Base-by-base conservation (phyloP, 176 grass and related monocot species). In the Zea luxurians region DNA sequence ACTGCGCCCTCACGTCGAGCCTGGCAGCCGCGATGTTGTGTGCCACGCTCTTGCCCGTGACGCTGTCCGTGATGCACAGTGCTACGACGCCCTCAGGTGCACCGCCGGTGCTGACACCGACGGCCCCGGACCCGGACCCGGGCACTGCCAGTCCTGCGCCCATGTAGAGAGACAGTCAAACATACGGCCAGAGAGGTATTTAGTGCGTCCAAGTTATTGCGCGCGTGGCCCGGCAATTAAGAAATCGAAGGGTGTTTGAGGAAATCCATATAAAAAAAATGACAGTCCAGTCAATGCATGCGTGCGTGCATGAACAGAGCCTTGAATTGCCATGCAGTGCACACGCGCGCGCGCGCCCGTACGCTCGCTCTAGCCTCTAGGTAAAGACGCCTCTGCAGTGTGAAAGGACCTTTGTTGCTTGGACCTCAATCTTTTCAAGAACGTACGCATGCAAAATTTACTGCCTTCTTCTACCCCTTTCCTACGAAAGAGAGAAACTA, bases 281-380 rank as follows among this genome's bases (percentile, higher is more conserved):
- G 75, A 15, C 77, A 81, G 75, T 84, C 59, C 75, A 49, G 45
- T 13, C 45, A 49, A 71, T 88, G 59, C 76, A 68, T 42, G 76
- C 63, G n/a, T 42, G 76, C 63, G n/a, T 54, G 64, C 48, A 21
- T 44, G 74, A 64, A 64, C 10, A 57, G 34, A 38, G 36, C 5
- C 62, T 76, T 79, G 70, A 77, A 80, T 88, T 78, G 78, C 86
- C 85, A 92, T 83, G 89, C 80, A 45, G 12, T 34, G 21, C 55
- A 59, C 55, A 59, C 55, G 21, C n/a, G 55, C 55, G 55, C 55
- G n/a, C n/a, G 21, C 0, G 55, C n/a, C 27, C 21, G 68, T 21
- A 71, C 91, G 91, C 83, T 87, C 87, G 77, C 81, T 93, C 93
- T 89, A 87, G 86, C 75, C 81, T 93, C 93, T 89, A 87, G 86